These are phyloP conservation scores for Aspergillus carlsbadensis DNA, from an alignment of 495 filamentous ascomycete species.

Conservation along the genomic window DNA sequence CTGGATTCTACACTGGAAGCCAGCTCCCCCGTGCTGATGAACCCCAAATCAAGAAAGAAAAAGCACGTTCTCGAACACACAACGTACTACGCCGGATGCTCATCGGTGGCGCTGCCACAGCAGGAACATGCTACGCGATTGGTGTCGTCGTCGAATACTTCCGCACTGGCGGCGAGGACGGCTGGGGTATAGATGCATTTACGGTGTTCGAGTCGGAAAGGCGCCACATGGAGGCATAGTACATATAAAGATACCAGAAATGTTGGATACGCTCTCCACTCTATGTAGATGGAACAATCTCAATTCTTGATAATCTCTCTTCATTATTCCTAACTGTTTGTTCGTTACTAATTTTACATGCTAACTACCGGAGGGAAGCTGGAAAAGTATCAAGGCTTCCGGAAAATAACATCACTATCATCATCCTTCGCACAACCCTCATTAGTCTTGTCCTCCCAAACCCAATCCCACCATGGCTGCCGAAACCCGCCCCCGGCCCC, in stretches of 20 bases:
- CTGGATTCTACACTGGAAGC: neutral
- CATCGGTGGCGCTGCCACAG: slow-evolving; percentile 58
- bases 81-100: slow-evolving; percentile 48
- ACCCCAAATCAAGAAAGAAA: neutral
- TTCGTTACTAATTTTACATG: neutral
- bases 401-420: slow-evolving; percentile 5
- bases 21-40: neutral
- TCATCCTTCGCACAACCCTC: slow-evolving; percentile 11
- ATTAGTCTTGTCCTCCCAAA: slow-evolving; percentile 24
- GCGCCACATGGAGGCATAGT: slow-evolving; percentile 22
- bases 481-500: slow-evolving; percentile 9
- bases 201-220: slow-evolving; percentile 45
- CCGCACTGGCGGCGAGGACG: slow-evolving; percentile 56
- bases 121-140: slow-evolving; percentile 63
- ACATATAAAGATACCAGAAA: neutral
- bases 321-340: neutral
- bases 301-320: neutral
- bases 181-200: slow-evolving; percentile 53
- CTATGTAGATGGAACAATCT: slow-evolving; percentile 4
- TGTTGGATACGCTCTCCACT: slow-evolving; percentile 9
- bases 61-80: neutral
- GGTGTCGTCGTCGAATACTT: slow-evolving; percentile 70
- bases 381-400: neutral
- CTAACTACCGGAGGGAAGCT: no score
- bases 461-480: slow-evolving; percentile 30